Base-by-base conservation (phyloP, 306 rosid species). In the Sphenostylis stenocarpa region DNA sequence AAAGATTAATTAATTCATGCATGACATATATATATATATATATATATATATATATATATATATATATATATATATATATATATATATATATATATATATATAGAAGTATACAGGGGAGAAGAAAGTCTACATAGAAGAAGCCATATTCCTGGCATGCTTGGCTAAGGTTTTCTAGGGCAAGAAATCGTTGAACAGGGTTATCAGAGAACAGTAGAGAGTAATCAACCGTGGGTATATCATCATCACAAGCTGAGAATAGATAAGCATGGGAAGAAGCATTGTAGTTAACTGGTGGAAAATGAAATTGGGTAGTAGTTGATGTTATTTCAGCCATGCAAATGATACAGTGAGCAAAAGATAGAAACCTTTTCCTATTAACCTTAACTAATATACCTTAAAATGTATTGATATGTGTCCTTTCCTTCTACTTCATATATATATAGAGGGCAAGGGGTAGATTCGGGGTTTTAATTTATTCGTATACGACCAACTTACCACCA, bases 191-290 rank as follows among this genome's bases (percentile, higher is more conserved):
- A 49, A 34, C 14, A 31, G 7, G 29, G 21, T 77, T 77, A 60
- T 77, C 4, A 49, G 77, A 76, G 29, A 84, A 77, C 1, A 80
- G 68, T 7, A 58, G 10, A 31, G 80, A 77, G 69, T 80, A 80
- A 72, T 84, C 83, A 77, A 84, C 29, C 0, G 87, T 76, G 21
- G 85, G 85, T 29, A 84, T 84, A 26, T 72, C 73, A 66, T 80
- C 80, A 66, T 84, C 73, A 39, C 4, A 58, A 73, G 84, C 87
- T 45, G 66, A 16, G 56, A 79, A 70, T 11, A 3, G 4, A 41
- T 41, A 15, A 11, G 47, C 47, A 12, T 3, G 13, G 47, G 16
- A 41, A 19, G 55, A 19, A 36, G 56, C 3, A 49, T 19, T 20
- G 58, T 52, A 9, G 28, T 52, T 10, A 11, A 20, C 31, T 21